Conservation (phyloP, 2,329 filamentous ascomycete genomes). For the Botrytis paeoniae region DNA sequence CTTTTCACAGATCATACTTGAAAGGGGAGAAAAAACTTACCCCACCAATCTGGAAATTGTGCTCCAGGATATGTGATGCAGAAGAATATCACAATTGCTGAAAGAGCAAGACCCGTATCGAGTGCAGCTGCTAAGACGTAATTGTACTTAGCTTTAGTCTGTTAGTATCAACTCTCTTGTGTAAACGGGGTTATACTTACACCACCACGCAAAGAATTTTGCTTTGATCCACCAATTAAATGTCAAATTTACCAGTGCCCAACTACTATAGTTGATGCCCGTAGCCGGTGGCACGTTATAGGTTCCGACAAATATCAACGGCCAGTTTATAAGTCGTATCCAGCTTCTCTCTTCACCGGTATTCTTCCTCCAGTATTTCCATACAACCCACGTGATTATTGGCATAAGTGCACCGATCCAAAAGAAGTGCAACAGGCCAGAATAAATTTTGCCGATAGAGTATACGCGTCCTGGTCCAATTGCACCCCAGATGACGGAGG, state of each 20-base stretch:
- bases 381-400: constrained; percentile 49
- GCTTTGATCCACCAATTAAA: constrained; percentile 69
- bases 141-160: constrained; percentile 73
- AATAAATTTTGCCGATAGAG: constrained; percentile 60
- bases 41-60: constrained; percentile 66
- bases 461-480: constrained; percentile 72
- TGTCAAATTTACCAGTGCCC: constrained; percentile 66
- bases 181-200: constrained; percentile 55
- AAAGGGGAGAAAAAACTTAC: constrained; percentile 47
- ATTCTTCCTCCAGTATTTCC: constrained; percentile 40
- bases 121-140: constrained; percentile 71
- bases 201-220: constrained; percentile 66
- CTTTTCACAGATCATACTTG: constrained; percentile 42
- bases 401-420: constrained; percentile 63
- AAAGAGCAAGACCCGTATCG: constrained; percentile 64
- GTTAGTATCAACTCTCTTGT: constrained; percentile 54
- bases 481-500: constrained; percentile 69
- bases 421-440: constrained; percentile 67
- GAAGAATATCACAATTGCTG: constrained; percentile 68
- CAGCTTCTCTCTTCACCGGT: constrained; percentile 27
- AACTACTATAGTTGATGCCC: constrained; percentile 70
- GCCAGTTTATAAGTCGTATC: constrained; percentile 40
- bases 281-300: constrained; percentile 53
- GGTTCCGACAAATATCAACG: constrained; percentile 35
- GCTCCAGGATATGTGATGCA: constrained; percentile 60